Percentiles rank a stretch among this genome's conserved stretches.
These are phyloP conservation scores for Dioscorea cayenensis DNA, from an alignment of 116 monocot species.

Conservation along the genomic window DNA sequence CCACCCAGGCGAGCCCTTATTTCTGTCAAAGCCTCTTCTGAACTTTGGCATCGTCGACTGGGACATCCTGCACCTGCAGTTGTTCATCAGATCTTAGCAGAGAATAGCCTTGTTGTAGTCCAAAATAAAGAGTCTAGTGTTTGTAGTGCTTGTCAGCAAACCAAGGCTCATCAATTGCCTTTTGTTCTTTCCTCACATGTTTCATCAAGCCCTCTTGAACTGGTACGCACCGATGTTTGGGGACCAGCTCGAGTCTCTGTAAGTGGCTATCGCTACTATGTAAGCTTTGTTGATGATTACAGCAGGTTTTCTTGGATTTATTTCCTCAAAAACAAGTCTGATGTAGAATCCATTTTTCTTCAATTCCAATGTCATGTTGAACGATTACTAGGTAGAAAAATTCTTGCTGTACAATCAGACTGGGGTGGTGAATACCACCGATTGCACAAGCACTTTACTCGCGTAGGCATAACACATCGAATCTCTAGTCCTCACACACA, in stretches of 20 bases:
- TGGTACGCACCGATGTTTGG: conserved; percentile 13
- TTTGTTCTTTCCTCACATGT: neutral
- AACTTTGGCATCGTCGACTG: no score
- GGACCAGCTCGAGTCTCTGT: conserved; percentile 5
- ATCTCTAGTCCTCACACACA: conserved; percentile 14
- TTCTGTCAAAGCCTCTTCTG: no score
- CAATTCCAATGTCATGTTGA: no score
- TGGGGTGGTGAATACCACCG: conserved; percentile 10
- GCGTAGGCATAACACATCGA: conserved; percentile 3
- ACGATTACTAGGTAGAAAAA: neutral
- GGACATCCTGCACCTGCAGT: no score
- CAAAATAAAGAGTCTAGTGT: no score
- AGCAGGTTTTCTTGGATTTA: neutral
- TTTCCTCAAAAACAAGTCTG: no score
- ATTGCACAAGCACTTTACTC: neutral
- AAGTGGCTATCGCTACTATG: neutral
- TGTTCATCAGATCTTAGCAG: no score
- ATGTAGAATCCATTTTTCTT: no score
- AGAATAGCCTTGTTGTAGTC: no score
- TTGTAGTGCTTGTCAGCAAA: conserved; percentile 1
- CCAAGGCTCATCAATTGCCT: conserved; percentile 5
- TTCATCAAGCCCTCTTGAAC: neutral
- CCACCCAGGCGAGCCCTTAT: no score
- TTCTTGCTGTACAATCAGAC: conserved; percentile 13
- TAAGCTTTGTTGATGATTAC: conserved; percentile 18